Percentiles rank a stretch among this genome's conserved stretches.
These are phyloP conservation scores for Mortierella sp. DNA, from an alignment of 371 early-diverging fungal species.

Conservation along the genomic window DNA sequence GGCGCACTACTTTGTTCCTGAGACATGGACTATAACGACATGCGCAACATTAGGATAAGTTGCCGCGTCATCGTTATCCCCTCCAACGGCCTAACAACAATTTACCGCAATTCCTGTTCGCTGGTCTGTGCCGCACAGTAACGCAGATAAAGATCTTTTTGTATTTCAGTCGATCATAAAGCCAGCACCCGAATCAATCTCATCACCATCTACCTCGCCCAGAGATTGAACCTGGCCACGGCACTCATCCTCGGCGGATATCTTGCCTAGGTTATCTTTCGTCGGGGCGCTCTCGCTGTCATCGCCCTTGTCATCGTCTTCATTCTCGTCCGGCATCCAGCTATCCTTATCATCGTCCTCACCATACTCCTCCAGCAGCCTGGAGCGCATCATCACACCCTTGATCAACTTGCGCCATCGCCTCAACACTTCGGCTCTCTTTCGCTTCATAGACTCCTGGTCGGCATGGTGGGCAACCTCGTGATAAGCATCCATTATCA, in stretches of 20 bases:
- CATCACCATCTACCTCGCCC: neutral
- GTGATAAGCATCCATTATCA: slow-evolving; percentile 70
- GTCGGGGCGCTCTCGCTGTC: too few species aligned
- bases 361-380: slow-evolving; percentile 68
- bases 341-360: slow-evolving; percentile 29
- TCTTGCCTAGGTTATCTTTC: too few species aligned
- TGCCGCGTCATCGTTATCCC: too few species aligned
- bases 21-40: neutral
- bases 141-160: neutral
- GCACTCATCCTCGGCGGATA: neutral
- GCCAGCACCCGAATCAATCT: slow-evolving; percentile 30
- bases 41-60: neutral
- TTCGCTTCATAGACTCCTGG: slow-evolving; percentile 61
- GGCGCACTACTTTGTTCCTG: too few species aligned
- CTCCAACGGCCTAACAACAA: too few species aligned
- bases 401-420: slow-evolving; percentile 75
- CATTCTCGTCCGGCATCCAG: slow-evolving; percentile 32
- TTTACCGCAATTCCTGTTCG: neutral
- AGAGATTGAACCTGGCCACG: neutral
- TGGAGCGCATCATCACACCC: slow-evolving; percentile 61
- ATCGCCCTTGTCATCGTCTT: neutral
- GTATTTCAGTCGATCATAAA: slow-evolving; percentile 39
- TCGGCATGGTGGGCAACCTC: slow-evolving; percentile 50
- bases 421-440: slow-evolving; percentile 59
- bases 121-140: neutral